Percentiles rank a stretch among this genome's conserved stretches.
These are phyloP conservation scores for Tympanopsis confertula DNA, from an alignment of 2,329 filamentous ascomycete genomes.

Conservation along the genomic window DNA sequence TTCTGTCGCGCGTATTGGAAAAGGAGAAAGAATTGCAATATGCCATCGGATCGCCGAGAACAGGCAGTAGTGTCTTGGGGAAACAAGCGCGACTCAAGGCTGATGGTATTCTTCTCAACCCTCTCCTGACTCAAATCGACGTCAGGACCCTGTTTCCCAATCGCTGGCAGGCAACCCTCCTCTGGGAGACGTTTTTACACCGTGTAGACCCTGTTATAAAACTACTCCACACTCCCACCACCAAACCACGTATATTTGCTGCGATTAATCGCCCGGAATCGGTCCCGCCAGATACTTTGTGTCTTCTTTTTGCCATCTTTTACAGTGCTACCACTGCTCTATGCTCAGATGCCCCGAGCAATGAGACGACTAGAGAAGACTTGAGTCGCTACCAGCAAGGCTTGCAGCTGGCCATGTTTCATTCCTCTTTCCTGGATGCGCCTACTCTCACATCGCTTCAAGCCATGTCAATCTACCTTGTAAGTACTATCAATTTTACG, in stretches of 20 bases:
- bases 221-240: constrained; percentile 15
- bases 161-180: neutral
- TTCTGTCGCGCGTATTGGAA: neutral
- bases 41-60: neutral
- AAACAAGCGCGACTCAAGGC: neutral
- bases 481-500: neutral
- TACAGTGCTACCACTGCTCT: neutral
- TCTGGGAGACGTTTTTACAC: neutral
- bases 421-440: neutral
- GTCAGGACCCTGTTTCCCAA: neutral
- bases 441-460: neutral
- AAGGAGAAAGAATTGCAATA: neutral
- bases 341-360: neutral
- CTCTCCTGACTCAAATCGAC: neutral
- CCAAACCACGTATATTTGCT: constrained; percentile 12
- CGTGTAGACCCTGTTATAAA: constrained; percentile 14
- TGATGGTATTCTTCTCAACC: neutral
- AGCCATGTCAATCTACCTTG: neutral
- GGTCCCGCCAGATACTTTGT: constrained; percentile 8
- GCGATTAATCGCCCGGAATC: constrained; percentile 12
- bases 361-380: neutral
- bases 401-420: neutral
- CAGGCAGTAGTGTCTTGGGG: neutral
- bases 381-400: neutral
- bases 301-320: constrained; percentile 3